Evolutionary conservation across 768 basidiomycete species (phyloP), one percentile per base, ranked within the genome.

Genomic region (Amyloporia xantha): DNA sequence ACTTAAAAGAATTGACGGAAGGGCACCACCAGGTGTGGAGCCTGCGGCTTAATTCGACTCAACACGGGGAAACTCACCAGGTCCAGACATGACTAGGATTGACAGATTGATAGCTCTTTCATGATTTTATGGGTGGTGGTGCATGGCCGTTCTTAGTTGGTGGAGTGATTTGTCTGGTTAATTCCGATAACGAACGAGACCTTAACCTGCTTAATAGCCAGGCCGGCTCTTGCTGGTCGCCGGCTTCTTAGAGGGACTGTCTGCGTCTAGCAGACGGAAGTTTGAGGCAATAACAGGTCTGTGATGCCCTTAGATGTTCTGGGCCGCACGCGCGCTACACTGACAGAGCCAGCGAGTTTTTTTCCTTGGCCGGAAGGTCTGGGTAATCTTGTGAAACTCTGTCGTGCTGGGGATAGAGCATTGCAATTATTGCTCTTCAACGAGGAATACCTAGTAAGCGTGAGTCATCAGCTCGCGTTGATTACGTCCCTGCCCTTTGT

Each of bases 131-230:
- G 81, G 82, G 81, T 84, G 82, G 82, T 84, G 81, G 82, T 85
- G 82, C 82, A 85, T 85, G 82, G 83, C 82, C 80, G 77, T 85
- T 85, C 82, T 84, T 85, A 84, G 82, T 85, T 85, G 77, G 41
- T 42, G 84, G 84, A 88, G 85, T 86, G 86, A 88, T 87, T 88
- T 88, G 86, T 89, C 87, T 88, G 86, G 85, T 87, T 88, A 87
- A 89, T 87, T 87, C 83, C 79, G 84, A 88, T 87, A 86, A 86
- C 79, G 81, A 88, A 86, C 78, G 84, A 88, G 84, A 88, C 86
- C 82, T 85, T 84, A 81, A 82, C 82, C 82, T 86, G 84, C 86
- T 86, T 84, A 87, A 86, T 88, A 87, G 84, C 75, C 82, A 73
- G 79, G 77, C 75, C 67, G 72, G 68, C 74, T 71, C 78, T 74